phyloP scores from a whole-genome alignment of 2,329 filamentous ascomycete species.

The Zymoseptoria passerinii region DNA sequence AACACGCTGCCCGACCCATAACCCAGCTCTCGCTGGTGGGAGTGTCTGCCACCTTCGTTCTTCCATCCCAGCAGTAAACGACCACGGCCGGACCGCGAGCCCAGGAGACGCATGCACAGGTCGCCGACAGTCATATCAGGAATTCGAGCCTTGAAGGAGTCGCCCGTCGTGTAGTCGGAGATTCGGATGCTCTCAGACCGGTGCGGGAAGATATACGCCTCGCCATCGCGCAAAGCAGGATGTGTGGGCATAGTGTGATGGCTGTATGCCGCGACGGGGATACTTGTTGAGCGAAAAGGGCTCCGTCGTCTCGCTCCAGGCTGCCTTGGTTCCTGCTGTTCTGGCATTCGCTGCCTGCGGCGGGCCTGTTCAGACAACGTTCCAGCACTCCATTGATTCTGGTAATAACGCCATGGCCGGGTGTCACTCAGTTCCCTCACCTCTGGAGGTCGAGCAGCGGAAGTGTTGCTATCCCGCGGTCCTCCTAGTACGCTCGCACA shows the following conservation, averaged over 20 bases:
- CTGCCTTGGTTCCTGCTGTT: background rate
- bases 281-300: background rate
- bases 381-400: background rate
- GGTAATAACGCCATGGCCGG: background rate
- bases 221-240: background rate
- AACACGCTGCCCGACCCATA: background rate
- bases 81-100: background rate
- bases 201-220: background rate
- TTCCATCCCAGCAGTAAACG: background rate
- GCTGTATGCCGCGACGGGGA: background rate
- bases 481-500: background rate
- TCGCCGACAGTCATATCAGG: background rate
- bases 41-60: background rate
- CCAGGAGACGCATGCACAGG: background rate
- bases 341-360: background rate
- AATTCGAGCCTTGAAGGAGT: background rate
- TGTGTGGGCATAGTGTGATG: background rate
- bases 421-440: background rate
- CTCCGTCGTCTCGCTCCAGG: background rate
- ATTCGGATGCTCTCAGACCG: background rate
- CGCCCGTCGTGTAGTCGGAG: background rate
- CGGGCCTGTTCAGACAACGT: background rate
- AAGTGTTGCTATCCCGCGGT: background rate
- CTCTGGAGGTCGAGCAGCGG: background rate
- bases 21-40: background rate